phyloP scores from a whole-genome alignment of 768 basidiomycete genomes.

The Termitomyces sp. region DNA sequence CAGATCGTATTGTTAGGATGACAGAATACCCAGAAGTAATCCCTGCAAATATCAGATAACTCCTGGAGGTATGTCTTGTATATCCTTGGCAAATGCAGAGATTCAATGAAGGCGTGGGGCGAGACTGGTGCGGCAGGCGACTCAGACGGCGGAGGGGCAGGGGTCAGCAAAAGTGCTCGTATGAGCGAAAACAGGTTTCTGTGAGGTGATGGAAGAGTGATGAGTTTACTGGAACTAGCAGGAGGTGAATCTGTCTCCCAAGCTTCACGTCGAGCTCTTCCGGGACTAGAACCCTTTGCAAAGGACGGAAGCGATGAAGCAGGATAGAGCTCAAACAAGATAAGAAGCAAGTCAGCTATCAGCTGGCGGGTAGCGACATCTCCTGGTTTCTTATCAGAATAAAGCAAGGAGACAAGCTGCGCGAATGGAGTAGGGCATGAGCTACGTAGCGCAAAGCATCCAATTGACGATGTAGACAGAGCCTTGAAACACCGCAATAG shows the following conservation, averaged over 20 bases:
- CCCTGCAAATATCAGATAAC: constrained; percentile 85
- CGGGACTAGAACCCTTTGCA: constrained; percentile 24
- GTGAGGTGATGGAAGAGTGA: constrained; percentile 73
- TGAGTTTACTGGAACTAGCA: constrained; percentile 41
- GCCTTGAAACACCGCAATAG: constrained; percentile 93
- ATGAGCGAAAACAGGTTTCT: constrained; percentile 71
- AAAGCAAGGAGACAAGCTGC: constrained; percentile 80
- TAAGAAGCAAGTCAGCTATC: constrained; percentile 83
- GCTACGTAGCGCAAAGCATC: constrained; percentile 87
- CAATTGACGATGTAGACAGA: constrained; percentile 83
- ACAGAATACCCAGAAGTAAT: constrained; percentile 97
- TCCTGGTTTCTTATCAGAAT: constrained; percentile 98
- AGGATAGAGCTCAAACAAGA: constrained; percentile 89
- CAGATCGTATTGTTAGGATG: constrained; percentile 93
- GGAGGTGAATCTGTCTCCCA: constrained; percentile 51
- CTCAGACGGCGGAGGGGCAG: constrained; percentile 63
- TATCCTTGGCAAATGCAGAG: constrained; percentile 62
- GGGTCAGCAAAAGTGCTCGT: constrained; percentile 71
- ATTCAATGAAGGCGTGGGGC: constrained; percentile 80
- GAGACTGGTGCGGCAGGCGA: constrained; percentile 58
- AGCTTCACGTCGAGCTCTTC: constrained; percentile 41
- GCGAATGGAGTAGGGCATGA: constrained; percentile 86
- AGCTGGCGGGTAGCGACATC: constrained; percentile 88
- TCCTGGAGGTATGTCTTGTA: constrained; percentile 84
- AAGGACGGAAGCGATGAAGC: constrained; percentile 58